Conservation (phyloP, 352 stramenopile genomes). For the Aphanomyces astaci region DNA sequence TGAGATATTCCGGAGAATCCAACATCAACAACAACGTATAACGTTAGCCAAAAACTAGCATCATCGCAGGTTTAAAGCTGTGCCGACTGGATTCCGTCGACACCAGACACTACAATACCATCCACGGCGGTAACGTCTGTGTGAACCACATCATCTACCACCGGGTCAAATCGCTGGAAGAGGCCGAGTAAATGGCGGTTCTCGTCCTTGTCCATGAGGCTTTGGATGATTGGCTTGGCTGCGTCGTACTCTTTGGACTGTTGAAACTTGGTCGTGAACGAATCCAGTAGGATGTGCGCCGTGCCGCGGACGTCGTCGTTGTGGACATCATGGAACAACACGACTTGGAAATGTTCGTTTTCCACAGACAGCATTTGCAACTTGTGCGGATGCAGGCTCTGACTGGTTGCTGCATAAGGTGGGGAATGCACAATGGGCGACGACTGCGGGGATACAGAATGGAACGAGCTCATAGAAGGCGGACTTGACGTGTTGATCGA, state of each 20-base stretch:
- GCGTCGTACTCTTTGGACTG: conserved; percentile 35
- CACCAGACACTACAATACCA: no score
- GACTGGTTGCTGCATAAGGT: conserved; percentile 24
- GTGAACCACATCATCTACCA: conserved; percentile 2
- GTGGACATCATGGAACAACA: conserved; percentile 68
- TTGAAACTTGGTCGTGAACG: conserved; percentile 42
- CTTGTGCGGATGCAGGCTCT: conserved; percentile 23
- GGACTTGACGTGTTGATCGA: conserved; percentile 21
- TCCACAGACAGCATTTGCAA: conserved; percentile 73
- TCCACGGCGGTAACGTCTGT: no score
- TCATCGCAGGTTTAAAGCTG: neutral
- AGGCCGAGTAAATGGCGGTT: conserved; percentile 29
- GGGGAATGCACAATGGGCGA: neutral
- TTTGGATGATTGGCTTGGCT: conserved; percentile 37
- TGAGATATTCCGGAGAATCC: no score
- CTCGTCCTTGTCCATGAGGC: conserved; percentile 36
- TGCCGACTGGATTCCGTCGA: neutral
- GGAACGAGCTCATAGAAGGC: conserved; percentile 25
- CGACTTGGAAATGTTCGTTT: conserved; percentile 47
- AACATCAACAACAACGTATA: no score
- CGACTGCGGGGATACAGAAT: conserved; percentile 5
- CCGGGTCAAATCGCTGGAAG: neutral
- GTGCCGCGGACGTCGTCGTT: conserved; percentile 36
- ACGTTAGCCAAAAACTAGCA: no score
- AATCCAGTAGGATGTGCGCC: conserved; percentile 53